Evolutionary conservation across 306 rosid species (phyloP), one percentile per base, ranked within the genome.

Genomic region (Betula pendula): DNA sequence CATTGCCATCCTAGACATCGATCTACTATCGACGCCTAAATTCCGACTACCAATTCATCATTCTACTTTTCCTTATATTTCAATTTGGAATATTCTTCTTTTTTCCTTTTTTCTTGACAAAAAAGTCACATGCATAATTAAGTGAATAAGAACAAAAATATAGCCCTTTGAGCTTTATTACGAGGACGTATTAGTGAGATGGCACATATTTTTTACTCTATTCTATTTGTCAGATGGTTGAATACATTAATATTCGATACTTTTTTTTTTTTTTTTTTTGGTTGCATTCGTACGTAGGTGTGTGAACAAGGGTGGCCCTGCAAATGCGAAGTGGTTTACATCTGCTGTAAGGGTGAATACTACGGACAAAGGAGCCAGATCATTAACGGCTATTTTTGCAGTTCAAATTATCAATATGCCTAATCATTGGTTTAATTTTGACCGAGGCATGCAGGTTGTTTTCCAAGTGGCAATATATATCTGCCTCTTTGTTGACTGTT

Each of bases 251-350:
- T n/a, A n/a, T n/a, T n/a, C n/a, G n/a, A n/a, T n/a, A n/a, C n/a
- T n/a, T n/a, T n/a, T n/a, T n/a, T n/a, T n/a, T n/a, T n/a, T n/a
- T n/a, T n/a, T n/a, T n/a, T n/a, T n/a, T n/a, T n/a, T n/a, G n/a
- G n/a, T n/a, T n/a, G n/a, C n/a, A n/a, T n/a, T n/a, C n/a, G n/a
- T n/a, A n/a, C n/a, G 42, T 22, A 95, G 97, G 91, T 95, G 99
- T 69, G 97, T 92, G 83, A 90, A 80, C 58, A 97, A 92, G 83
- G 99, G 99, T 74, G 99, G 99, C 76, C 99, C 99, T 51, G 97
- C 99, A 59, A 97, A 95, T 88, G 99, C 99, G 43, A 95, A 92
- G 85, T 87, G 91, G 92, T 95, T 95, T 78, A 95, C 99, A 5
- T 95, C 86, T 82, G 88, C 97, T 0, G 97, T 95, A n/a, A 91